Conservation (phyloP, 179 eudicot genomes). For the Patellifolia procumbens region DNA sequence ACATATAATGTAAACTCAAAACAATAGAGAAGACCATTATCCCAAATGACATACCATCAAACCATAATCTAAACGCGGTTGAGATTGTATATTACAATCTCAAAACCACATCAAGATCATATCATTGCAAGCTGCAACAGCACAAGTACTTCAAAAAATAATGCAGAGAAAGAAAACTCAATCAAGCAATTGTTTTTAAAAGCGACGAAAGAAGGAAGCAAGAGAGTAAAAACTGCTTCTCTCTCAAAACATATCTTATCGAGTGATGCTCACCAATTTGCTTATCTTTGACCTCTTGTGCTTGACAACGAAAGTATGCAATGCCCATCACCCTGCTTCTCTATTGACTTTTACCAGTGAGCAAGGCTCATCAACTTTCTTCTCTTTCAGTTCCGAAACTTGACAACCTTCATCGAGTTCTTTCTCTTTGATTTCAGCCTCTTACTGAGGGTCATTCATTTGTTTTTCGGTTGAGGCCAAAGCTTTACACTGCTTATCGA, state of each 20-base stretch:
- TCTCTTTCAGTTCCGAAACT: constrained; percentile 6
- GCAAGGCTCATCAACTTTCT: constrained; percentile 7
- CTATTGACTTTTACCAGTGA: neutral
- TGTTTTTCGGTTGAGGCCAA: neutral
- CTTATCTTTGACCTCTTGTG: neutral
- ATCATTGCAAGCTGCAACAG: neutral
- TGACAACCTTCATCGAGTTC: constrained; percentile 12
- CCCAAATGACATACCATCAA: neutral
- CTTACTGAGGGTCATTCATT: neutral
- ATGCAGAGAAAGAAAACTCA: neutral
- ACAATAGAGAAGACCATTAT: too few species aligned
- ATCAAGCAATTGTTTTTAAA: neutral
- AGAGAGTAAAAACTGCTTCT: too few species aligned
- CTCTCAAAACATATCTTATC: too few species aligned
- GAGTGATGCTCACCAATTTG: neutral
- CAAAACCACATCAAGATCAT: neutral
- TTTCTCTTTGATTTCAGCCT: constrained; percentile 6
- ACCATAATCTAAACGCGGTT: neutral
- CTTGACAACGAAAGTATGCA: neutral
- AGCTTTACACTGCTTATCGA: neutral
- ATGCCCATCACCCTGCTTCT: neutral
- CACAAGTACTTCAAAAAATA: neutral
- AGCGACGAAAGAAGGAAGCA: neutral
- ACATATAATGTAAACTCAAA: neutral
- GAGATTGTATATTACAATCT: neutral